Percentiles rank a stretch among this genome's conserved stretches.
Conservation (phyloP, 495 filamentous ascomycete genomes). For the Penicillium angulare region DNA sequence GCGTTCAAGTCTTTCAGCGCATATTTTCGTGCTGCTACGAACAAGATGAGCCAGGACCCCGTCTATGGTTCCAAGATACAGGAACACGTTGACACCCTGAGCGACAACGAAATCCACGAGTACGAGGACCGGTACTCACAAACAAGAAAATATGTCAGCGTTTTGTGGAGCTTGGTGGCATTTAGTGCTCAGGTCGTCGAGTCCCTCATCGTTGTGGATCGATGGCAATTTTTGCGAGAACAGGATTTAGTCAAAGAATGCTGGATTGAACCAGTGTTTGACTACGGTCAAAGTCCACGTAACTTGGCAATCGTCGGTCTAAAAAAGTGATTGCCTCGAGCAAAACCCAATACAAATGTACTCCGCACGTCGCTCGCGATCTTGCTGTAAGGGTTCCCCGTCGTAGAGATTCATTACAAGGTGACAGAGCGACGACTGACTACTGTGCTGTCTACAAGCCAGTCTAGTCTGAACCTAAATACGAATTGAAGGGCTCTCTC, state of each 20-base stretch:
- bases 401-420: too few species aligned
- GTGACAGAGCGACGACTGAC: too few species aligned
- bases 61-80: slow-evolving; percentile 55
- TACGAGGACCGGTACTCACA: slow-evolving; percentile 64
- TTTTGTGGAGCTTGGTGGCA: slow-evolving; percentile 92
- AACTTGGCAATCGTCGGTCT: slow-evolving; percentile 92
- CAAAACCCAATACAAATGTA: too few species aligned
- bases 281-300: slow-evolving; percentile 78
- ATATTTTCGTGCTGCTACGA: slow-evolving; percentile 77
- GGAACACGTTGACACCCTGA: slow-evolving; percentile 60
- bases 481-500: too few species aligned
- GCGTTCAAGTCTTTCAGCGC: slow-evolving; percentile 73
- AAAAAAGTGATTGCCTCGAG: slow-evolving; percentile 68
- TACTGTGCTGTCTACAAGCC: too few species aligned
- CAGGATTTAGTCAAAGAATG: slow-evolving; percentile 62
- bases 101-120: slow-evolving; percentile 66
- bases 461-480: too few species aligned
- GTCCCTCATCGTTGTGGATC: slow-evolving; percentile 84
- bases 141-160: slow-evolving; percentile 78
- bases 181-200: slow-evolving; percentile 88
- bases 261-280: slow-evolving; percentile 94
- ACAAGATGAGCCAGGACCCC: slow-evolving; percentile 63
- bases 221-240: slow-evolving; percentile 86
- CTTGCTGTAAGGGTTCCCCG: too few species aligned
- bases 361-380: too few species aligned